Percentiles rank a stretch among this genome's conserved stretches.
These are phyloP conservation scores for Dendryphion nanum DNA, from an alignment of 2,329 filamentous ascomycete genomes.

Conservation along the genomic window DNA sequence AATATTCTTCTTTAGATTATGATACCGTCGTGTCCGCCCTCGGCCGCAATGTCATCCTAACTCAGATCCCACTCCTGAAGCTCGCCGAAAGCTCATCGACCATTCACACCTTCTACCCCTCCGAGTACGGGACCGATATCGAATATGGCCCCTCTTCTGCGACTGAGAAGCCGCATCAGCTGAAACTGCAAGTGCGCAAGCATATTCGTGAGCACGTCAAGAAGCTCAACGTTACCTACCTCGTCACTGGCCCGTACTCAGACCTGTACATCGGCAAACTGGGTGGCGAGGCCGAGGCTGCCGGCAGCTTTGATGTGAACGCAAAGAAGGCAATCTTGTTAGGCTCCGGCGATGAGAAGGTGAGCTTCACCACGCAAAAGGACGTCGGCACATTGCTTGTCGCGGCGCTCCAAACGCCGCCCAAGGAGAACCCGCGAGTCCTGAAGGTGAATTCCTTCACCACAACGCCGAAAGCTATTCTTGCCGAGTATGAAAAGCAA, in stretches of 20 bases:
- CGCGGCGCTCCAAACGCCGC: constrained; percentile 58
- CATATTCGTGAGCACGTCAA: constrained; percentile 55
- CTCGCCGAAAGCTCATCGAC: constrained; percentile 55
- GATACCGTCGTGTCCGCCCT: constrained; percentile 67
- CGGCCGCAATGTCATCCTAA: constrained; percentile 60
- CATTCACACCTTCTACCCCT: constrained; percentile 65
- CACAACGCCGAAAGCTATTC: constrained; percentile 60
- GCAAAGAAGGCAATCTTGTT: constrained; percentile 60
- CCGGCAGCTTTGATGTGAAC: constrained; percentile 60
- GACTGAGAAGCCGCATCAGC: constrained; percentile 65
- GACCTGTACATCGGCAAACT: constrained; percentile 58
- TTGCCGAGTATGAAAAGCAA: constrained; percentile 68
- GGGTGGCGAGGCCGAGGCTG: constrained; percentile 35
- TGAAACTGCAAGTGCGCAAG: constrained; percentile 67
- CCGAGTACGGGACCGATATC: constrained; percentile 38
- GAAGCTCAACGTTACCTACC: constrained; percentile 61
- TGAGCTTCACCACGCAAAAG: constrained; percentile 69
- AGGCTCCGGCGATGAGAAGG: constrained; percentile 59
- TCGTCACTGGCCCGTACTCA: constrained; percentile 69
- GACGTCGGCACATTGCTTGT: constrained; percentile 69
- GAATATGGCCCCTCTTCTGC: constrained; percentile 63
- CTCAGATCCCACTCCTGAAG: constrained; percentile 61
- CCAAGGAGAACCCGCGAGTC: constrained; percentile 48
- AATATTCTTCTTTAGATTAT: constrained; percentile 44
- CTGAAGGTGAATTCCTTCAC: constrained; percentile 72